These are phyloP conservation scores for Apiotrichum laibachii DNA, from an alignment of 1,284 basidiomycete genomes.

Conservation along the genomic window DNA sequence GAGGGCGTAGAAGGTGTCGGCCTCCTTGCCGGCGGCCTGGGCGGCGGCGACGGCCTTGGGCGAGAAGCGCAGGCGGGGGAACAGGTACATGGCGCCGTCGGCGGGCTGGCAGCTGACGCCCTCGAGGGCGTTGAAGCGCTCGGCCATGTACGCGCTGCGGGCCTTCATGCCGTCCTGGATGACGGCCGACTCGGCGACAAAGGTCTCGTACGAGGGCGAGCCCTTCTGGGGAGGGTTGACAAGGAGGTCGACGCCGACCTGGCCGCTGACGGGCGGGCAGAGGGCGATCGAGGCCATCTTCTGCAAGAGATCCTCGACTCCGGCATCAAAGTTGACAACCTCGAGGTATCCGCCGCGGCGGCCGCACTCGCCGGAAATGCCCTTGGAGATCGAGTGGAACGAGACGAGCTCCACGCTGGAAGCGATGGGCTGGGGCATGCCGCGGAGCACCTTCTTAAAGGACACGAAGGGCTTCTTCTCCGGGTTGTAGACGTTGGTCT, in stretches of 20 bases:
- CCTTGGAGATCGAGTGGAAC: conserved; percentile 91
- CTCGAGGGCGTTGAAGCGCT: conserved; percentile 67
- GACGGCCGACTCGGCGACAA: conserved; percentile 69
- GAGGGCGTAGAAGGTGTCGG: conserved; percentile 79
- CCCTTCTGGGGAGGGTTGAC: conserved; percentile 74
- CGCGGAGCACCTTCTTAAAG: conserved; percentile 78
- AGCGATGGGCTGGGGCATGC: conserved; percentile 53
- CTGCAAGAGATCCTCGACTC: conserved; percentile 75
- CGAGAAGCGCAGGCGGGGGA: conserved; percentile 67
- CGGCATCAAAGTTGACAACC: conserved; percentile 68
- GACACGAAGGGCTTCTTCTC: conserved; percentile 69
- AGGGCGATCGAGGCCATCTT: conserved; percentile 84
- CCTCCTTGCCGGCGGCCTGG: conserved; percentile 63
- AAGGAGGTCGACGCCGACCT: conserved; percentile 79
- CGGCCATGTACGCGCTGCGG: conserved; percentile 67
- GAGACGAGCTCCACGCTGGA: conserved; percentile 67
- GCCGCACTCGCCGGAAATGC: conserved; percentile 85
- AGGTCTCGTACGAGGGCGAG: conserved; percentile 67
- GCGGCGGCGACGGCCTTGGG: conserved; percentile 69
- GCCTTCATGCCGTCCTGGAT: conserved; percentile 68
- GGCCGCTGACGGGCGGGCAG: conserved; percentile 75
- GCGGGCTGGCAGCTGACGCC: conserved; percentile 80
- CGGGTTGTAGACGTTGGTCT: conserved; percentile 72
- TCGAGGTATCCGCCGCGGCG: conserved; percentile 92
- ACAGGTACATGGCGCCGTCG: conserved; percentile 76